phyloP scores from a whole-genome alignment of 2,329 filamentous ascomycete species.

The Claviceps purpurea region DNA sequence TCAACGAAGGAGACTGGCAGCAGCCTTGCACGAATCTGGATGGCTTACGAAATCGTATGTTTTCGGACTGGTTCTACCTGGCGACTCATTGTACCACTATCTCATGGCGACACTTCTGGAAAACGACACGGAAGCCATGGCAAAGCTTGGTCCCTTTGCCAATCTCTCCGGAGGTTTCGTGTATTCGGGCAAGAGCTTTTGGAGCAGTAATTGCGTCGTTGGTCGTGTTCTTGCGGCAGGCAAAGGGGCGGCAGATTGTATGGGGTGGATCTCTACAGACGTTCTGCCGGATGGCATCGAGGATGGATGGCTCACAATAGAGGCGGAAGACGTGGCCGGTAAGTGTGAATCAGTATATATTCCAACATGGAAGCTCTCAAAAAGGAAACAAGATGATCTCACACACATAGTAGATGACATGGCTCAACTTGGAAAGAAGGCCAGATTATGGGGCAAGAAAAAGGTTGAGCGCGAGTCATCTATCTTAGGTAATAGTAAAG shows the following conservation, averaged over 20 bases:
- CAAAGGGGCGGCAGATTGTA: slow-evolving; percentile 48
- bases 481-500: slow-evolving; percentile 44
- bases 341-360: slow-evolving; percentile 13
- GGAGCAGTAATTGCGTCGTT: slow-evolving; percentile 53
- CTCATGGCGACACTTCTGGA: slow-evolving; percentile 54
- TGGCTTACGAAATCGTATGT: slow-evolving; percentile 58
- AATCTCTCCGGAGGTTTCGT: slow-evolving; percentile 53
- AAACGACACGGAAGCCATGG: slow-evolving; percentile 46
- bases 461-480: slow-evolving; percentile 46
- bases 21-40: slow-evolving; percentile 43
- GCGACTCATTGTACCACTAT: slow-evolving; percentile 48
- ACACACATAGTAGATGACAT: slow-evolving; percentile 27
- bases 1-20: slow-evolving; percentile 40
- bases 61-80: slow-evolving; percentile 51
- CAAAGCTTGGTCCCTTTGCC: slow-evolving; percentile 44
- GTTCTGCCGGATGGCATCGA: slow-evolving; percentile 36
- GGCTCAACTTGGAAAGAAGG: slow-evolving; percentile 37
- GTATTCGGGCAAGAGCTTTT: slow-evolving; percentile 51
- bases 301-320: slow-evolving; percentile 47
- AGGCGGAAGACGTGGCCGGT: slow-evolving; percentile 40
- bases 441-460: slow-evolving; percentile 48
- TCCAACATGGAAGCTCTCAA: not conserved
- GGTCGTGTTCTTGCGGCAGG: slow-evolving; percentile 51
- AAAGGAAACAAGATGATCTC: not conserved
- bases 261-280: slow-evolving; percentile 55